phyloP scores from a whole-genome alignment of 2,329 filamentous ascomycete genomes.

The Hyphodiscus sp. region DNA sequence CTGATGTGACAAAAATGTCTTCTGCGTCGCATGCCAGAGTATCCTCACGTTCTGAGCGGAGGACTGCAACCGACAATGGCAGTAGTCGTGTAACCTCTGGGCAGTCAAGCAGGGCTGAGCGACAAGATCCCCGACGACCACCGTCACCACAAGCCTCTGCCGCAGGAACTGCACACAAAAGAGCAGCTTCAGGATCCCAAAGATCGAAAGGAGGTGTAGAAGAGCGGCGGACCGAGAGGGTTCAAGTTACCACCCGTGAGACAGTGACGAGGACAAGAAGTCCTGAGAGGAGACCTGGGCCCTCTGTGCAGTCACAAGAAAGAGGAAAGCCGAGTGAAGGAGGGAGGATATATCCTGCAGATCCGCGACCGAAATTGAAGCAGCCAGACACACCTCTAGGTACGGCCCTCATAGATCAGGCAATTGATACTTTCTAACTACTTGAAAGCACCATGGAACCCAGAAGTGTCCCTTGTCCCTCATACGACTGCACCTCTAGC shows the following conservation, averaged over 20 bases:
- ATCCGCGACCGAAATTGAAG: constrained; percentile 30
- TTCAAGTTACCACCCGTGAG: constrained; percentile 56
- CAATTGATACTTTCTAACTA: neutral
- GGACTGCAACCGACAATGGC: constrained; percentile 25
- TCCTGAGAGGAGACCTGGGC: constrained; percentile 36
- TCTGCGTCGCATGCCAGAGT: constrained; percentile 27
- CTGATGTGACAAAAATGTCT: constrained; percentile 29
- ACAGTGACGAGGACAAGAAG: constrained; percentile 55
- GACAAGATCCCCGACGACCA: constrained; percentile 20
- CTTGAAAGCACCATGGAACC: constrained; percentile 59
- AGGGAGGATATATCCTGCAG: constrained; percentile 20
- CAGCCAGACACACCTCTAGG: constrained; percentile 44
- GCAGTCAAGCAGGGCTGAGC: constrained; percentile 22
- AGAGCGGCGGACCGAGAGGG: constrained; percentile 47
- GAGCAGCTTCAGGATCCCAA: constrained; percentile 50
- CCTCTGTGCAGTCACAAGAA: constrained; percentile 15
- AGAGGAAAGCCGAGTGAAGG: constrained; percentile 18
- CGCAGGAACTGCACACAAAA: constrained; percentile 42
- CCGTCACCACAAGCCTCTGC: constrained; percentile 23
- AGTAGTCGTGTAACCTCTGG: constrained; percentile 26
- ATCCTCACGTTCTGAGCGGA: constrained; percentile 26
- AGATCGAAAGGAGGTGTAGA: constrained; percentile 40
- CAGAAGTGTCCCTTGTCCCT: constrained; percentile 66
- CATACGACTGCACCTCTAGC: constrained; percentile 50
- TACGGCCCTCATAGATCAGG: constrained; percentile 25